Evolutionary conservation across 768 basidiomycete species (phyloP).

Genomic region (Exsudoporus frostii): DNA sequence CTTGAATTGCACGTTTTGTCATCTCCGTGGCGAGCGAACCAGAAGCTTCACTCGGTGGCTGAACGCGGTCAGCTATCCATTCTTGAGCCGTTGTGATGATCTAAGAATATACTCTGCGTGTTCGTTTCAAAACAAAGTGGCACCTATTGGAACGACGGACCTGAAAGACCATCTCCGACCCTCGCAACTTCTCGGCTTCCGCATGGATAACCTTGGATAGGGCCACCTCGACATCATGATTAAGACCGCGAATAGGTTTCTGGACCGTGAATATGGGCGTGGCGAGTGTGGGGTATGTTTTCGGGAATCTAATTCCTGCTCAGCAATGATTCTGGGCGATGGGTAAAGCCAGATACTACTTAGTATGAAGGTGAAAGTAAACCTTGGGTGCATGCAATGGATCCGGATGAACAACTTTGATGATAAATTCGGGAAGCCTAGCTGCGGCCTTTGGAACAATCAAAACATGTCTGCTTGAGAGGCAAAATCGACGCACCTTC

Average conservation of each 20-base stretch:
- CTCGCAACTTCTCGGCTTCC: slow-evolving; percentile 63
- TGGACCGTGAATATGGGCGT: slow-evolving; percentile 66
- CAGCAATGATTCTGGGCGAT: neutral
- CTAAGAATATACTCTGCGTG: slow-evolving; percentile 31
- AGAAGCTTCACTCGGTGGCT: slow-evolving; percentile 52
- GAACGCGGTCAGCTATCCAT: slow-evolving; percentile 60
- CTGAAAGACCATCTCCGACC: slow-evolving; percentile 78
- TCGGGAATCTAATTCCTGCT: slow-evolving; percentile 56
- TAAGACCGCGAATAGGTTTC: slow-evolving; percentile 59
- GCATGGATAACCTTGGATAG: slow-evolving; percentile 58
- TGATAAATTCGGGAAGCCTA: slow-evolving; percentile 71
- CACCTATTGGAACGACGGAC: slow-evolving; percentile 34
- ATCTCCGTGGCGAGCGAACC: slow-evolving; percentile 79
- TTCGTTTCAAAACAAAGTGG: slow-evolving; percentile 1
- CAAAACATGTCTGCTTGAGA: neutral
- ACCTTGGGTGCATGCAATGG: slow-evolving; percentile 53
- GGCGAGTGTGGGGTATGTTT: slow-evolving; percentile 75
- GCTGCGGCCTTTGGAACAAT: slow-evolving; percentile 52
- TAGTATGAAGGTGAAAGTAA: slow-evolving; percentile 64
- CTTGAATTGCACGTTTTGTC: slow-evolving; percentile 68
- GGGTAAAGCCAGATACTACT: slow-evolving; percentile 41
- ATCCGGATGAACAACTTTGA: slow-evolving; percentile 67
- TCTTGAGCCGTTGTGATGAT: slow-evolving; percentile 68
- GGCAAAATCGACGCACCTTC: slow-evolving; percentile 52
- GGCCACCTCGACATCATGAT: slow-evolving; percentile 51